Evolutionary conservation across 2,329 filamentous ascomycete species (phyloP), one percentile per base, ranked within the genome.

Genomic region (Fusarium sp.): DNA sequence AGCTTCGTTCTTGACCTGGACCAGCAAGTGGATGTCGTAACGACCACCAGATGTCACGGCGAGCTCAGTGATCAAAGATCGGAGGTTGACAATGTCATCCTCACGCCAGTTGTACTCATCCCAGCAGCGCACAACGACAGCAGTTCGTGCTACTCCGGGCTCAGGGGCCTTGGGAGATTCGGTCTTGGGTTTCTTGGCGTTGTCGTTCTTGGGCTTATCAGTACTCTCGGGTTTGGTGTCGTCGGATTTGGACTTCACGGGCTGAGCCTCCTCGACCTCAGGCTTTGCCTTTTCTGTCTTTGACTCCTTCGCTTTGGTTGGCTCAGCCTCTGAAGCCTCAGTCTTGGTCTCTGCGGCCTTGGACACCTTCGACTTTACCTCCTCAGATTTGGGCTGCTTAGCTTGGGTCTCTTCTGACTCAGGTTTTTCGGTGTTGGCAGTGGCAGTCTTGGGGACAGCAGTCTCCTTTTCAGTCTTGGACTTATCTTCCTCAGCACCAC

Each of bases 11-110:
- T 93, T 94, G 73, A 97, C 90, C 78, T 97, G 93, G 10, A 97
- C 89, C 3, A 97, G 86, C 21, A 97, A 86, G 76, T 97, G 92
- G 5, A 97, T 88, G 70, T 96, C 92, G 78, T 97, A 97, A 72
- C 95, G 92, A 34, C 92, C 93, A 24, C 94, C 93, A 7, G 93
- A 94, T 52, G 92, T 90, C 57, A 97, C 83, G 2, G 90, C 88
- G 13, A 97, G 84, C 78, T 98, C 94, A 22, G 91, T 88, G 75
- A 98, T 94, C 80, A 97, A 88, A 33, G 94, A 91, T 31, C 94
- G 91, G 36, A 98, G 80, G 74, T 94, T 93, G 78, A 94, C 88
- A 49, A 95, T 85, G 75, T 96, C 93, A 73, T 97, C 92, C 42
- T 92, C 87, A 11, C 89, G 89, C 84, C 94, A 98, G 10, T 88